A percentile compares a stretch with the other conserved stretches of the same genome.
Evolutionary conservation across 2,329 filamentous ascomycete genomes (phyloP).

Genomic region (Aurifilum marmelostoma): DNA sequence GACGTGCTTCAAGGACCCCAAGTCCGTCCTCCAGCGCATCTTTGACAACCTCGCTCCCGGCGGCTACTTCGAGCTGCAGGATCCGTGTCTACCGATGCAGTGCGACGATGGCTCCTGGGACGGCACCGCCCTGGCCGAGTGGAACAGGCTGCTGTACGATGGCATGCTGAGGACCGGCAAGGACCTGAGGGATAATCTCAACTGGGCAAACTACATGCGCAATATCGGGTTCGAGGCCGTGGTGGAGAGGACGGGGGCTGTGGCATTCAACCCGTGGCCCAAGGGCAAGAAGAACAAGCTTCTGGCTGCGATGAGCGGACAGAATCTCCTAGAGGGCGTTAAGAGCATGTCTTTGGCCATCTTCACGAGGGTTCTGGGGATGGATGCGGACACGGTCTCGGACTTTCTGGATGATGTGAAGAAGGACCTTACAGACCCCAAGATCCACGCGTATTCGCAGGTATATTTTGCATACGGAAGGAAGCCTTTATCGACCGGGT

Average conservation of each 20-base stretch:
- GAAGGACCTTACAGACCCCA: constrained; percentile 37
- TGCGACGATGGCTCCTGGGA: constrained; percentile 38
- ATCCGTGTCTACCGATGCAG: constrained; percentile 37
- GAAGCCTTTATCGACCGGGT: constrained; percentile 14
- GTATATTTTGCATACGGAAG: constrained; percentile 35
- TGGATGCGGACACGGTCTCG: constrained; percentile 35
- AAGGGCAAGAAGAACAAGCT: constrained; percentile 41
- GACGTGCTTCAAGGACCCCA: constrained; percentile 54
- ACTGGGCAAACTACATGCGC: constrained; percentile 36
- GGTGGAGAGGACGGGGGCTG: constrained; percentile 37
- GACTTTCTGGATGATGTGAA: constrained; percentile 39
- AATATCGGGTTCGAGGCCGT: constrained; percentile 39
- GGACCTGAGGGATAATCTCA: constrained; percentile 36
- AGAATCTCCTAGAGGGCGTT: constrained; percentile 37
- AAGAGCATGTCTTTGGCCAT: constrained; percentile 41
- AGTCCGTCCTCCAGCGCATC: constrained; percentile 48
- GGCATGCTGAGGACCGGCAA: constrained; percentile 35
- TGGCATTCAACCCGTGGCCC: constrained; percentile 43
- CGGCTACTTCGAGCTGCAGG: constrained; percentile 43
- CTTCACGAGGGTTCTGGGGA: constrained; percentile 36
- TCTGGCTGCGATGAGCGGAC: constrained; percentile 38
- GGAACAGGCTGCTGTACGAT: constrained; percentile 40
- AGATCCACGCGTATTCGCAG: constrained; percentile 39
- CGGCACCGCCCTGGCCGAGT: constrained; percentile 38
- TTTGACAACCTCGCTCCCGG: constrained; percentile 46